Evolutionary conservation across 2,329 filamentous ascomycete species (phyloP).

Genomic region (Aspergillus bombycis): DNA sequence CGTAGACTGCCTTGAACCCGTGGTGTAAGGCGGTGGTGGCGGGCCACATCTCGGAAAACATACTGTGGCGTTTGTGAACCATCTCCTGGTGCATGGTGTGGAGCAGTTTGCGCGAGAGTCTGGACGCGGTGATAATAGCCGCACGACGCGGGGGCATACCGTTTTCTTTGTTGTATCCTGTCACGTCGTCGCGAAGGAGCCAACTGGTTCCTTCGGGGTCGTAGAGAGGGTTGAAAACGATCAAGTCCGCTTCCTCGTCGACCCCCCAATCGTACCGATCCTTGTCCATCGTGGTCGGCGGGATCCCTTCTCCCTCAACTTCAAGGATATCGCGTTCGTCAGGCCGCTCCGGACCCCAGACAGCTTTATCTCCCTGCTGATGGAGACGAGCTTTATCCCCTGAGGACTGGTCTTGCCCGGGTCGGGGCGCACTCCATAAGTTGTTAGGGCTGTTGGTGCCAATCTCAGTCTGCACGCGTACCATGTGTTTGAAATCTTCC

Average conservation of each 20-base stretch:
- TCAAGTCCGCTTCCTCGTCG: slow-evolving; percentile 86
- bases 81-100: slow-evolving; percentile 91
- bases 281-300: slow-evolving; percentile 72
- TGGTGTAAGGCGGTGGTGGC: slow-evolving; percentile 85
- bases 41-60: slow-evolving; percentile 97
- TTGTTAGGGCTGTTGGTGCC: slow-evolving; percentile 68
- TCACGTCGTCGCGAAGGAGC: slow-evolving; percentile 80
- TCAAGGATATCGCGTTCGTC: slow-evolving; percentile 71
- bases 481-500: slow-evolving; percentile 79
- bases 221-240: slow-evolving; percentile 89
- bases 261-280: slow-evolving; percentile 87
- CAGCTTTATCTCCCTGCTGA: slow-evolving; percentile 59
- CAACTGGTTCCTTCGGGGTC: slow-evolving; percentile 86
- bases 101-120: slow-evolving; percentile 79
- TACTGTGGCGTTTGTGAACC: slow-evolving; percentile 79
- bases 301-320: slow-evolving; percentile 70
- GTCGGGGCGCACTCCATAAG: slow-evolving; percentile 61
- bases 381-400: slow-evolving; percentile 31
- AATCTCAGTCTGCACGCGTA: slow-evolving; percentile 73
- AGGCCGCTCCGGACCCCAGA: slow-evolving; percentile 85
- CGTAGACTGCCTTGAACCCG: slow-evolving; percentile 89
- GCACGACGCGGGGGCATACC: slow-evolving; percentile 71
- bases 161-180: slow-evolving; percentile 72
- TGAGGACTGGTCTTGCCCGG: slow-evolving; percentile 22
- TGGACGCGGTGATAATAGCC: slow-evolving; percentile 84